These are phyloP conservation scores for Lizanozyma gosingica DNA, from an alignment of 1,139 yeast genomes.

Conservation along the genomic window DNA sequence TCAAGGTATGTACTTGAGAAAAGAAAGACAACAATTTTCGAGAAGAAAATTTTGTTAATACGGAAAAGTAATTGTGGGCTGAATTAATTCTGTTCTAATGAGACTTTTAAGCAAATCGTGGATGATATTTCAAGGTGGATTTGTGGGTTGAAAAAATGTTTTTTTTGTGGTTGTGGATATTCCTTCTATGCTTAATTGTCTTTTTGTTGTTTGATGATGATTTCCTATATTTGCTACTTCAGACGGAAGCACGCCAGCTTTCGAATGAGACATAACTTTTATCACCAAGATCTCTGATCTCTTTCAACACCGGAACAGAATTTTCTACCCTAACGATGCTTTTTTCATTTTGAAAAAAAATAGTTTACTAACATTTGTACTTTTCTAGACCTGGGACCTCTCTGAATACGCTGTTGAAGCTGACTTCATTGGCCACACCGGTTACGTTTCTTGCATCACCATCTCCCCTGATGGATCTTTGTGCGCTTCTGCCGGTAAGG, in stretches of 20 bases:
- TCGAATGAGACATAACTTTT: conserved; percentile 89
- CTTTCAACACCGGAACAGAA: background rate
- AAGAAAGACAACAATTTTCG: conserved; percentile 1
- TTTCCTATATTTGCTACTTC: conserved; percentile 96
- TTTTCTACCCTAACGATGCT: too few relatives aligned
- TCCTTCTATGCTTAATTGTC: too few relatives aligned
- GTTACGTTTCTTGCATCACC: conserved; percentile 96
- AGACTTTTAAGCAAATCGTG: background rate
- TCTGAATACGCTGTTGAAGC: conserved; percentile 80
- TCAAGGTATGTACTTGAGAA: conserved; percentile 76
- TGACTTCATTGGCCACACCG: conserved; percentile 99
- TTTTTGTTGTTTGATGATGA: conserved; percentile 11
- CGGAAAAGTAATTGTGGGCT: too few relatives aligned
- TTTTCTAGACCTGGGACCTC: conserved; percentile 85
- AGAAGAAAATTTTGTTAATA: too few relatives aligned
- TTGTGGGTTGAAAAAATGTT: background rate
- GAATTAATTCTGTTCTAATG: too few relatives aligned
- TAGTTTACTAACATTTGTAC: conserved; percentile 23
- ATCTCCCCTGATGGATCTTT: conserved; percentile 99
- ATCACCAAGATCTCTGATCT: conserved; percentile 99
- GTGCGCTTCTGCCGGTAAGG: conserved; percentile 99
- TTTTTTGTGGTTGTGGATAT: background rate
- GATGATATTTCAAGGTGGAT: too few relatives aligned
- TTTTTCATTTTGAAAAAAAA: background rate
- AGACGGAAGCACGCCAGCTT: conserved; percentile 57